Base-by-base conservation (phyloP, 345 rosid species). In the Moricandia moricandioides region DNA sequence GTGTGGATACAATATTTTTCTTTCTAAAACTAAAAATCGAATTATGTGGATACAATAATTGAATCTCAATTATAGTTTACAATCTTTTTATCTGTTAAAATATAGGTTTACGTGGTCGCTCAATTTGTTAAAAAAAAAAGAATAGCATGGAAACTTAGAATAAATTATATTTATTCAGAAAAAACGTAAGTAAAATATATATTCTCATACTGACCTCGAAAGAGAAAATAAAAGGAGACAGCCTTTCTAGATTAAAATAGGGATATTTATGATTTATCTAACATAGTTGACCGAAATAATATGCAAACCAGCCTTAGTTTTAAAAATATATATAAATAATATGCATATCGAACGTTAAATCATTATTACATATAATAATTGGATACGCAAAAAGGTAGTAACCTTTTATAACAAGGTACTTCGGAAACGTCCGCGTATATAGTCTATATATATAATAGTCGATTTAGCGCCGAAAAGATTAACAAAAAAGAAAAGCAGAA, bases 401-500 rank as follows among this genome's bases (percentile, higher is more conserved):
- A 17, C 14, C 60, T 71, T 78, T 37, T 0, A 11, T 3, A 43
- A 56, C 31, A 57, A 70, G 65, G 3, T n/a, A 55, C 24, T 3
- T 0, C 0, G 8, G 52, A 69, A 73, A 78, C 73, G 78, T 1
- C 54, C 0, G 0, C 81, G 78, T 67, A 67, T 0, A 11, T 12
- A 17, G 43, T 1, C 61, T 54, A 73, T 78, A 72, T 60, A 72
- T 51, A 54, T 0, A 51, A 54, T 0, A 51, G 40, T 6, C 5
- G n/a, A 61, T 21, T 62, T 72, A 72, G 78, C 78, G 78, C 78
- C 66, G 10, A 68, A 78, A 62, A 67, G 70, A 24, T 55, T 13
- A 8, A 72, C 67, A 40, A n/a, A 49, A 3, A 9, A 43, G 5
- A 31, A 14, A 30, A 21, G 31, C 17, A 45, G 16, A 45, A n/a